Evolutionary conservation across 148 eudicot genomes (phyloP).

Genomic region (Bassia scoparia): DNA sequence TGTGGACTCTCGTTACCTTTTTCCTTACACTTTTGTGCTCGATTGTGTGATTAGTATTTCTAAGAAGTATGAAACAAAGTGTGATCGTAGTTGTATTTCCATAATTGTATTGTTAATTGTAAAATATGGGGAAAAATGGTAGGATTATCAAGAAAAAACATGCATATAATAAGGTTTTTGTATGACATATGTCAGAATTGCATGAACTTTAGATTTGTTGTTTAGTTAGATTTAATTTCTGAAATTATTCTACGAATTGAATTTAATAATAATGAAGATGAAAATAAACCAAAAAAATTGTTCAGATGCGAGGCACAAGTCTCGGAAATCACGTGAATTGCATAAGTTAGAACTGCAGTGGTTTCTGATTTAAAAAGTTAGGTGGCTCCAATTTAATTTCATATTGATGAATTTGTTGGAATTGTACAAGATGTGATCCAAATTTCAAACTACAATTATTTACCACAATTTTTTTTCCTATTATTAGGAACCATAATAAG

Average conservation of each 20-base stretch:
- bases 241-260: neutral
- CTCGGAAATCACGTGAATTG: conserved; percentile 8
- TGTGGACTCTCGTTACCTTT: no score
- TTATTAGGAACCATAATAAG: no score
- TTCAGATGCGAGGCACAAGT: neutral
- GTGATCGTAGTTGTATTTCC: no score
- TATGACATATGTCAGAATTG: neutral
- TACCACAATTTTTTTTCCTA: no score
- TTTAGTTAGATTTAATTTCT: neutral
- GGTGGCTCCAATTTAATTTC: neutral
- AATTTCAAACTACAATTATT: neutral
- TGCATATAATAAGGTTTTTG: no score
- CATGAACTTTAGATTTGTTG: neutral
- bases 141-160: no score
- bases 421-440: neutral
- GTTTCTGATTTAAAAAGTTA: neutral
- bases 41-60: no score
- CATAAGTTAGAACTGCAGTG: conserved; percentile 1
- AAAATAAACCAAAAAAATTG: neutral
- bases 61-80: no score
- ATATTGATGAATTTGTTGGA: neutral
- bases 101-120: no score
- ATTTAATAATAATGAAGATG: neutral
- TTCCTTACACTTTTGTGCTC: no score
- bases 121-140: no score